Percentiles rank a stretch among this genome's conserved stretches.
Evolutionary conservation across 306 rosid genomes (phyloP).

Genomic region (Carpinus viminea): DNA sequence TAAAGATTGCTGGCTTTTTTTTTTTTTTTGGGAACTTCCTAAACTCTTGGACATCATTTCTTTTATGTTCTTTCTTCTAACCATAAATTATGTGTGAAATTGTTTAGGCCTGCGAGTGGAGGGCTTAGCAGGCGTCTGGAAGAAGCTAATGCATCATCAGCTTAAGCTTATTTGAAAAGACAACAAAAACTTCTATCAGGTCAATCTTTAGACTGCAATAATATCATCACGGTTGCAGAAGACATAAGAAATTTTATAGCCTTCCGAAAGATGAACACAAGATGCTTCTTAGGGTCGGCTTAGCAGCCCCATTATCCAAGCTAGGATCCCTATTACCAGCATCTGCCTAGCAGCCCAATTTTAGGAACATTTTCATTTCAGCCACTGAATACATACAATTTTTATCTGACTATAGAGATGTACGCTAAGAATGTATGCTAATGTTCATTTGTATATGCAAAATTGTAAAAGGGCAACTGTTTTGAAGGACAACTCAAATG

Average conservation of each 20-base stretch:
- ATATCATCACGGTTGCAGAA: background rate
- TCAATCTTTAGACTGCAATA: background rate
- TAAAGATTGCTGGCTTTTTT: background rate
- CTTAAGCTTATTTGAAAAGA: constrained; percentile 21
- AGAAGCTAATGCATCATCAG: constrained; percentile 40
- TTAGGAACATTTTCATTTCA: no score
- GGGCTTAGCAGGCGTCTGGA: constrained; percentile 43
- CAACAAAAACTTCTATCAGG: background rate
- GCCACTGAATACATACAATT: background rate
- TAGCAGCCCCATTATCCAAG: background rate
- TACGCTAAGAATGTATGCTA: background rate
- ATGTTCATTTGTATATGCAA: background rate
- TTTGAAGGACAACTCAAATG: background rate
- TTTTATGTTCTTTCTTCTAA: background rate
- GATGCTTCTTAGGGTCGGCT: background rate
- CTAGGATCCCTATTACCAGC: background rate
- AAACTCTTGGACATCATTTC: background rate
- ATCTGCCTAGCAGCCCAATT: background rate
- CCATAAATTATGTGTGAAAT: background rate
- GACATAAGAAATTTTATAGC: background rate
- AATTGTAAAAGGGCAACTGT: background rate
- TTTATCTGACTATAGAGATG: background rate
- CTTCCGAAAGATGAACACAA: background rate
- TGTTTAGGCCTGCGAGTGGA: constrained; percentile 69
- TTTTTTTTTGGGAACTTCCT: background rate